Evolutionary conservation across 163 green algal species (phyloP).

Genomic region (Scenedesmus sp.): DNA sequence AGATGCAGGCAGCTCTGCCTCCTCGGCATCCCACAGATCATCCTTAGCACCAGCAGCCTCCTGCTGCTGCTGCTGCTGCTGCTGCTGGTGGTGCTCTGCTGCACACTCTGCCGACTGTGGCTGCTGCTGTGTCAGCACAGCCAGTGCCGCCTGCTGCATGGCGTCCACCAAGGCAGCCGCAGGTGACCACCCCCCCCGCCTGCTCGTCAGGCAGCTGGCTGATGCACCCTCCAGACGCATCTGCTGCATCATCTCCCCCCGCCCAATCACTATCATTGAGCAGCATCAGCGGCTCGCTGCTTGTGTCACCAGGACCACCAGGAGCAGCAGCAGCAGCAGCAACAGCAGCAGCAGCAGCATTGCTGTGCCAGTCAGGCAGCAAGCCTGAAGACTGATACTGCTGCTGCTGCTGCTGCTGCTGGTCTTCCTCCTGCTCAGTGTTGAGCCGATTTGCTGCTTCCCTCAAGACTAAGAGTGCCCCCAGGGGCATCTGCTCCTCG

Average conservation of each 20-base stretch:
- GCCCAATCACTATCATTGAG: background rate
- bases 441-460: background rate
- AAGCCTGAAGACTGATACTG: background rate
- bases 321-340: background rate
- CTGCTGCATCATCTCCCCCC: background rate
- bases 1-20: background rate
- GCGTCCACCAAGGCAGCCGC: background rate
- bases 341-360: background rate
- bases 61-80: background rate
- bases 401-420: conserved; percentile 8
- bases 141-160: conserved; percentile 4
- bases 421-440: background rate
- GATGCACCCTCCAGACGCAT: background rate
- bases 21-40: background rate
- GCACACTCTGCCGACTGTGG: background rate
- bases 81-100: background rate
- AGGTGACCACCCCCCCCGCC: background rate
- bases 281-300: background rate
- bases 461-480: background rate
- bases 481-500: background rate
- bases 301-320: background rate
- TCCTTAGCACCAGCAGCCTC: background rate
- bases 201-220: background rate
- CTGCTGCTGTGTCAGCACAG: background rate
- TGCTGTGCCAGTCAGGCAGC: background rate